Percentiles rank a stretch among this genome's conserved stretches.
phyloP scores from a whole-genome alignment of 306 rosid genomes.

The Malus sylvestris region DNA sequence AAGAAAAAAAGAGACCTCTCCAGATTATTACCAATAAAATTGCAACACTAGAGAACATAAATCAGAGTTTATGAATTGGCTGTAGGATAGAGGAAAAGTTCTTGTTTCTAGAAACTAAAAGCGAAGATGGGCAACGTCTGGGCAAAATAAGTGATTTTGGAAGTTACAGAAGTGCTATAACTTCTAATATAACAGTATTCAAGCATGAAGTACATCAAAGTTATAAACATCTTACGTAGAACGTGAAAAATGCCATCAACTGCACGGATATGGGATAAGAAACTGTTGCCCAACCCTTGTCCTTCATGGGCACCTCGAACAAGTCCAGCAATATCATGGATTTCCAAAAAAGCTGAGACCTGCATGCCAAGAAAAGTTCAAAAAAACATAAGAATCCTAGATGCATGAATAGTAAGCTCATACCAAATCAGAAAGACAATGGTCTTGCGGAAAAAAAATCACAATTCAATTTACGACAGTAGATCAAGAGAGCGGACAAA shows the following conservation, averaged over 20 bases:
- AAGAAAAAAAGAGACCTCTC: not conserved
- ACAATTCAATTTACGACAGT: not conserved
- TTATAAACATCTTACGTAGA: constrained; percentile 57
- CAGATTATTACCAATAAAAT: not conserved
- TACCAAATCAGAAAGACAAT: not conserved
- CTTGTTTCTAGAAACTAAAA: not conserved
- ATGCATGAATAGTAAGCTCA: not conserved
- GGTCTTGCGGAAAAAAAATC: not conserved
- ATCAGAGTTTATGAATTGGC: not conserved
- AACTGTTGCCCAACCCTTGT: constrained; percentile 96
- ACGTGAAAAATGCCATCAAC: constrained; percentile 99
- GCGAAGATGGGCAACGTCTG: not conserved
- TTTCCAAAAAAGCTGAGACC: constrained; percentile 93
- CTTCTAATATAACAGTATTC: not conserved
- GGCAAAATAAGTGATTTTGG: not conserved
- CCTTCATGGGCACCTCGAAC: constrained; percentile 98
- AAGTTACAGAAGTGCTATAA: not conserved
- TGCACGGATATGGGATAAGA: constrained; percentile 96
- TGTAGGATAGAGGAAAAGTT: not conserved
- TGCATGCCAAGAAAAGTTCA: constrained; percentile 12
- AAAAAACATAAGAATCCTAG: not conserved
- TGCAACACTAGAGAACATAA: not conserved
- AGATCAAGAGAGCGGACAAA: constrained; percentile 17
- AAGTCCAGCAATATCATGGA: constrained; percentile 95
- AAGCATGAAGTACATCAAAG: not conserved